Evolutionary conservation across 1,284 basidiomycete genomes (phyloP), one percentile per base, ranked within the genome.

Genomic region (Trametes hirsuta): DNA sequence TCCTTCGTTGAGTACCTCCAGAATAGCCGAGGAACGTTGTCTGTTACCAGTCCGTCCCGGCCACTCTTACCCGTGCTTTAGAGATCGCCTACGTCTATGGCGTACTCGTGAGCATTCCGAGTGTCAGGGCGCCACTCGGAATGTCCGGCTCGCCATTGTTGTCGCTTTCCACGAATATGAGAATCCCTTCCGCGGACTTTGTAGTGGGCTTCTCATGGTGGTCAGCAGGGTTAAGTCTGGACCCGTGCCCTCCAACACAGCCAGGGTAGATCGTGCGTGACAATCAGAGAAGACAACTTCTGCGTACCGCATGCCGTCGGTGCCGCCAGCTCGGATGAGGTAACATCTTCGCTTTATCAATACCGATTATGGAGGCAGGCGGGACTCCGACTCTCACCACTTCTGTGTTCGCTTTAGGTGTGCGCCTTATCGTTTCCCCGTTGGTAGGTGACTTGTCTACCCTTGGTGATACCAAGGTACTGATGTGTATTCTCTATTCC

Each of bases 161-260:
- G 30, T 44, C 36, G 24, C 25, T 12, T 50, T 53, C 44, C 61
- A 58, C 56, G 61, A 12, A 49, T 49, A 52, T 62, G 61, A 47
- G 61, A 62, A 58, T 21, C 25, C 15, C 56, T 40, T 47, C 40
- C 49, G 52, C 56, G 61, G 61, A 53, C 24, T 24, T 44, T 58
- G 42, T 62, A 53, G 10, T 36, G 22, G 4, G 49, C 56, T 62
- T 62, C 61, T 55, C 45, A 35, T 21, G 35, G 21, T 41, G 56
- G 61, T 62, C 61, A 62, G 42, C 53, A 55, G 61, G 53, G 24
- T 21, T 8, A 15, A 35, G 50, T 36, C 54, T 58, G 42, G 42
- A 24, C 36, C 18, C 42, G 41, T 47, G 39, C 44, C 35, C 34
- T 47, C 14, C 46, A 45, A 30, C 37, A 34, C 34, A n/a, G 22